Evolutionary conservation across 116 monocot species (phyloP), one percentile per base, ranked within the genome.

Genomic region (Papilionanthe hybrid): DNA sequence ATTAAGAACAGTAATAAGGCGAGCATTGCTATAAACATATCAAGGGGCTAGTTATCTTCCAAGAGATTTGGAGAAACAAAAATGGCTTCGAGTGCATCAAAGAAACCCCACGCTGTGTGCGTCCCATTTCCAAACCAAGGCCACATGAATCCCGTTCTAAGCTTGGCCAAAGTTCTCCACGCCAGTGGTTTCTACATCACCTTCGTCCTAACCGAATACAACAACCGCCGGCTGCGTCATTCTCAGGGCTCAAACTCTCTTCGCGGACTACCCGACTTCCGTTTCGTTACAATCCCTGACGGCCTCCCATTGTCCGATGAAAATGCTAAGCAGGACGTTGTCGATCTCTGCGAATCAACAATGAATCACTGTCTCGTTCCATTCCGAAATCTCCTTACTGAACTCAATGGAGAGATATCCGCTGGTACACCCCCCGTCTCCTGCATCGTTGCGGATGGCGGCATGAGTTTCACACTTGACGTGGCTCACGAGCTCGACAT

Each of bases 391-490:
- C 75, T 75, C 49, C 75, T 75, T 2, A 27, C 48, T 5, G 1
- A 28, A 10, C 75, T 75, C 75, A 27, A 75, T 19, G n/a, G 22
- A 53, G 53, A 13, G 53, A 15, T 0, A 15, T 49, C 15, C 49
- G 1, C 49, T 23, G 18, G 23, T 11, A 9, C 8, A 0, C 71
- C 71, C 2, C 71, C 48, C 0, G 75, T 81, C 66, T 65, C 72
- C 2, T 81, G 81, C 56, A 45, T 81, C 0, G 81, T 81, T 42
- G 75, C 81, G 10, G 81, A 81, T 49, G 81, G 47, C 2, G 60
- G 11, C 45, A 81, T 67, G 76, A 81, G 47, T 42, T 81, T 81
- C 76, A 81, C 81, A 1, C 76, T 81, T 29, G 81, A 81, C 18
- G 75, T 47, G 1, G 75, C 75, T 6, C n/a, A 25, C 4, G 75